Percentiles rank a stretch among this genome's conserved stretches.
Conservation (phyloP, 2,329 filamentous ascomycete genomes). For the Fusarium incarnatum region DNA sequence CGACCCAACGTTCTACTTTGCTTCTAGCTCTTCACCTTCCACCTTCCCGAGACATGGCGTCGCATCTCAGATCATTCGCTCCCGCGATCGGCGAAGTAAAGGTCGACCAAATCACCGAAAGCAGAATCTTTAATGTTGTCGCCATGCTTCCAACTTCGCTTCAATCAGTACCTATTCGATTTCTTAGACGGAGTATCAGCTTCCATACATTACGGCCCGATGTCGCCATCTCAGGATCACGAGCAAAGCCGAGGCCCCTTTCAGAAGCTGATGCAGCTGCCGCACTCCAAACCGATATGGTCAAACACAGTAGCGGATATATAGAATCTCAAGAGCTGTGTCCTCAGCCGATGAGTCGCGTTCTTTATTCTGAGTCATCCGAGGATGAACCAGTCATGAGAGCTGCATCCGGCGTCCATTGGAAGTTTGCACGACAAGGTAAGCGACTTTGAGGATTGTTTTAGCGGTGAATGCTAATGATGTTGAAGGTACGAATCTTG, state of each 20-base stretch:
- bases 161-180: conserved; percentile 63
- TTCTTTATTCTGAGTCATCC: conserved; percentile 43
- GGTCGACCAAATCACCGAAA: conserved; percentile 50
- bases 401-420: conserved; percentile 50
- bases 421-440: conserved; percentile 52
- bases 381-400: conserved; percentile 37
- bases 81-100: conserved; percentile 47
- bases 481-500: conserved; percentile 43
- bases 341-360: conserved; percentile 41
- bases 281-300: conserved; percentile 22
- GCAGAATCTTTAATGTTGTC: conserved; percentile 61
- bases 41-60: conserved; percentile 29
- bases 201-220: conserved; percentile 44
- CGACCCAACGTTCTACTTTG: not conserved
- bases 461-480: conserved; percentile 5
- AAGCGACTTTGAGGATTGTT: not conserved
- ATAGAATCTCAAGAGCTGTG: conserved; percentile 13
- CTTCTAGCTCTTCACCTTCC: not conserved
- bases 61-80: conserved; percentile 29
- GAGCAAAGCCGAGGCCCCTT: conserved; percentile 32
- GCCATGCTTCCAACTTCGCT: conserved; percentile 65
- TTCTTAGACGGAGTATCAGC: conserved; percentile 58
- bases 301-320: conserved; percentile 20
- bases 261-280: conserved; percentile 37
- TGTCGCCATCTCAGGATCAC: conserved; percentile 23